Conservation (phyloP, 805 yeast genomes). For the Yamadazyma kitorensis region DNA sequence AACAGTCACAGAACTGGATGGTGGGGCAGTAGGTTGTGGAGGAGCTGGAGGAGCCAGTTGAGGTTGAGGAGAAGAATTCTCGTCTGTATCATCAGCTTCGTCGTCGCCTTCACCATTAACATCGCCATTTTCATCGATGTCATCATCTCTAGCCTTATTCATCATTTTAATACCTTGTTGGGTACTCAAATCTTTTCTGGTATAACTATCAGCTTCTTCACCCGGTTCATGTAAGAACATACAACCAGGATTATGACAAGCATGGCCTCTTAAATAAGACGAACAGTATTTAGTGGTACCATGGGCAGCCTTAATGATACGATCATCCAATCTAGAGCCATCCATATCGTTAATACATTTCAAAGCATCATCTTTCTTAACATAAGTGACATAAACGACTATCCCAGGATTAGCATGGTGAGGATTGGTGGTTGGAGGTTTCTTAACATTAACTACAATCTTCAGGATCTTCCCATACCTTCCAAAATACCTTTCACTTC, state of each 20-base stretch:
- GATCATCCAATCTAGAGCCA: constrained; percentile 91
- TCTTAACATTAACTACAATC: constrained; percentile 83
- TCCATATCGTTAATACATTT: constrained; percentile 88
- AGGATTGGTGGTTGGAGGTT: constrained; percentile 40
- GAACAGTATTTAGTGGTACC: constrained; percentile 99
- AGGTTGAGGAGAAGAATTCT: constrained; percentile 1
- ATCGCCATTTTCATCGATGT: constrained; percentile 17
- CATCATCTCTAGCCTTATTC: constrained; percentile 18
- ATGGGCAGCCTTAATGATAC: constrained; percentile 87
- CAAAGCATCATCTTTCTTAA: constrained; percentile 92
- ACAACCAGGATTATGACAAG: constrained; percentile 97
- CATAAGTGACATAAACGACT: constrained; percentile 94
- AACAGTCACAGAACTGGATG: neutral
- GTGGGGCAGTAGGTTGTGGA: constrained; percentile 10
- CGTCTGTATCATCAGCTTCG: constrained; percentile 10
- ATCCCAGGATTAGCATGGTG: constrained; percentile 67
- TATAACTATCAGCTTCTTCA: constrained; percentile 96
- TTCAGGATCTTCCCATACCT: constrained; percentile 95
- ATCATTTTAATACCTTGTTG: constrained; percentile 62
- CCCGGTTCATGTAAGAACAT: constrained; percentile 99
- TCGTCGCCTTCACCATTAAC: constrained; percentile 11
- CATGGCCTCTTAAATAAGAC: constrained; percentile 89
- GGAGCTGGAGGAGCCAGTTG: constrained; percentile 11
- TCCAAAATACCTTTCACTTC: constrained; percentile 95
- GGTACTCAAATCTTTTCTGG: constrained; percentile 82